These are phyloP conservation scores for Corinectria fuckeliana DNA, from an alignment of 2,329 filamentous ascomycete genomes.

Conservation along the genomic window DNA sequence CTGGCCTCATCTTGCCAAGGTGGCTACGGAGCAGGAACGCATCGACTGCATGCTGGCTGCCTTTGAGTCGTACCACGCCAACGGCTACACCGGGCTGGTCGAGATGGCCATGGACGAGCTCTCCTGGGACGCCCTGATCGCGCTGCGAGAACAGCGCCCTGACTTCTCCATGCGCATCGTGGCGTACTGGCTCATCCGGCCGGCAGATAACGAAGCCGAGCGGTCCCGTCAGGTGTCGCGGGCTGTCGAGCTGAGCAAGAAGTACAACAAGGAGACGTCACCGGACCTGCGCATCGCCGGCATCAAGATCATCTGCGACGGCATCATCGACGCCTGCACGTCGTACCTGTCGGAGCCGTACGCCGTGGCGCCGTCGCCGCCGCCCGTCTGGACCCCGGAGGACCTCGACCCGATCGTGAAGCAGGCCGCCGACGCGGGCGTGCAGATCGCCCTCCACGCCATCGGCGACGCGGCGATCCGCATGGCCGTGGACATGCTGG, in stretches of 20 bases:
- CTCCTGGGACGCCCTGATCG: constrained; percentile 58
- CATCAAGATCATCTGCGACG: constrained; percentile 69
- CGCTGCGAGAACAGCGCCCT: constrained; percentile 44
- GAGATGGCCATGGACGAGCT: constrained; percentile 69
- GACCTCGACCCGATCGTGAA: constrained; percentile 61
- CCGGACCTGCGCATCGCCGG: constrained; percentile 59
- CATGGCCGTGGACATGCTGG: constrained; percentile 62
- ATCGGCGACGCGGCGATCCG: constrained; percentile 66
- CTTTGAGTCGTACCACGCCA: constrained; percentile 56
- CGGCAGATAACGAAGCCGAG: constrained; percentile 47
- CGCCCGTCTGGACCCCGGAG: constrained; percentile 60
- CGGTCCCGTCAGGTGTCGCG: constrained; percentile 56
- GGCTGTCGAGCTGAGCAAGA: constrained; percentile 51
- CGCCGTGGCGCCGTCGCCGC: constrained; percentile 48
- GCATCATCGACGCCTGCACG: constrained; percentile 68
- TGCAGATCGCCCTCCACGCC: constrained; percentile 68
- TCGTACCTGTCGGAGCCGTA: constrained; percentile 65
- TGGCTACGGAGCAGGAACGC: constrained; percentile 55
- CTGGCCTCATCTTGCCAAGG: constrained; percentile 60
- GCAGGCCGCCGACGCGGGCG: constrained; percentile 55
- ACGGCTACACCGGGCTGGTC: constrained; percentile 61
- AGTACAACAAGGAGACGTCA: constrained; percentile 44
- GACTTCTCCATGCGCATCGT: constrained; percentile 53
- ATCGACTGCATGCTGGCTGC: constrained; percentile 56
- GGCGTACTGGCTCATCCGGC: constrained; percentile 64